Percentiles rank a stretch among this genome's conserved stretches.
Evolutionary conservation across 2,329 filamentous ascomycete genomes (phyloP).

Genomic region (Pseudopithomyces chartarum): DNA sequence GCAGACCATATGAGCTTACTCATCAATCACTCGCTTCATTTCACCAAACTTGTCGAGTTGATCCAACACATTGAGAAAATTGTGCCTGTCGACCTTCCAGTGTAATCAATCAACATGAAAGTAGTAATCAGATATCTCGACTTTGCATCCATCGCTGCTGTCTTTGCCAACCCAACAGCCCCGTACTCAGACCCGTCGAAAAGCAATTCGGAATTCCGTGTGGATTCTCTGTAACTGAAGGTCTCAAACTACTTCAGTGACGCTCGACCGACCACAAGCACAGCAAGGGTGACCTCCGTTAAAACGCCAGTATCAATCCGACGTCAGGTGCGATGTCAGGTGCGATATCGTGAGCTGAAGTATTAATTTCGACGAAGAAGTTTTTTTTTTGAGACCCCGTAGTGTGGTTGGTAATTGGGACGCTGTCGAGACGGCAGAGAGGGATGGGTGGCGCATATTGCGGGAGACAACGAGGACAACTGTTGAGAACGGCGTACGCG

Average conservation of each 20-base stretch:
- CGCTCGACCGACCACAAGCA: background rate
- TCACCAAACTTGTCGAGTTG: no score
- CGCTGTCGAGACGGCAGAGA: background rate
- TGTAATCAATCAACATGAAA: background rate
- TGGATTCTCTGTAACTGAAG: background rate
- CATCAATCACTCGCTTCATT: no score
- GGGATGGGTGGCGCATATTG: background rate
- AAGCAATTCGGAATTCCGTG: background rate
- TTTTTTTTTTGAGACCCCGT: background rate
- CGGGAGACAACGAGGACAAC: background rate
- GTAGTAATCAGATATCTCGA: background rate
- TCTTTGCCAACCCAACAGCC: background rate
- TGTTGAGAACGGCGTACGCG: background rate
- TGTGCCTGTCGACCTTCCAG: no score
- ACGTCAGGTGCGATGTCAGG: no score
- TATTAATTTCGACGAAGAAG: background rate
- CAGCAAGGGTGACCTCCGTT: no score
- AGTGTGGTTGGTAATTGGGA: background rate
- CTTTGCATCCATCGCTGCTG: background rate
- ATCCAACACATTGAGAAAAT: no score
- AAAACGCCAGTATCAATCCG: no score
- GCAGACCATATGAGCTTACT: no score
- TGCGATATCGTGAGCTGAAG: background rate
- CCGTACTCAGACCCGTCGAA: background rate
- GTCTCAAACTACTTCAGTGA: background rate